Evolutionary conservation across 2,329 filamentous ascomycete genomes (phyloP).

Genomic region (Fusarium pininemorale): DNA sequence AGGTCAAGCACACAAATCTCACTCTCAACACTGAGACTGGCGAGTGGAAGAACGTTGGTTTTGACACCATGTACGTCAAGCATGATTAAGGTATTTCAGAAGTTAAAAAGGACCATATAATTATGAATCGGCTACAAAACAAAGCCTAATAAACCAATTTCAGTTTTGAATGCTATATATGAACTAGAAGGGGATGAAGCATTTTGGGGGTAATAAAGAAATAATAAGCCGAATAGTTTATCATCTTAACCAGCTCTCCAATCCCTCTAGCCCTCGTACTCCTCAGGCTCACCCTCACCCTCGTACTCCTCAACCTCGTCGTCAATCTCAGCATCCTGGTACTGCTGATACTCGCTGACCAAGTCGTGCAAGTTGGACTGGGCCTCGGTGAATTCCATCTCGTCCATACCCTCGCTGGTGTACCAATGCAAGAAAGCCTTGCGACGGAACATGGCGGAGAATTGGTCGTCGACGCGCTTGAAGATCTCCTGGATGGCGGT

Average conservation of each 20-base stretch:
- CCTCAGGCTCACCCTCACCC: constrained; percentile 42
- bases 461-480: constrained; percentile 99
- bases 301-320: constrained; percentile 87
- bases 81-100: background rate
- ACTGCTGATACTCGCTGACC: constrained; percentile 99
- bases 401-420: constrained; percentile 99
- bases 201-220: constrained; percentile 16
- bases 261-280: constrained; percentile 17
- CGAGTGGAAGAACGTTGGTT: constrained; percentile 14
- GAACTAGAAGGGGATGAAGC: constrained; percentile 14
- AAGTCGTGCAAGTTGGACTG: constrained; percentile 99
- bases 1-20: constrained; percentile 47
- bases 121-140: constrained; percentile 15
- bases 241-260: constrained; percentile 12
- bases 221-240: constrained; percentile 15
- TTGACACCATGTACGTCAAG: constrained; percentile 24
- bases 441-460: constrained; percentile 99
- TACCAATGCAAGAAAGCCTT: constrained; percentile 99
- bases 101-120: background rate
- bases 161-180: constrained; percentile 25
- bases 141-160: constrained; percentile 23
- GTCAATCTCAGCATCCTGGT: constrained; percentile 97
- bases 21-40: constrained; percentile 31
- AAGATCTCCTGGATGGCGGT: constrained; percentile 99
- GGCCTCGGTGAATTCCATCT: constrained; percentile 99